These are phyloP conservation scores for Pythium sp. DNA, from an alignment of 352 stramenopile genomes.

Conservation along the genomic window DNA sequence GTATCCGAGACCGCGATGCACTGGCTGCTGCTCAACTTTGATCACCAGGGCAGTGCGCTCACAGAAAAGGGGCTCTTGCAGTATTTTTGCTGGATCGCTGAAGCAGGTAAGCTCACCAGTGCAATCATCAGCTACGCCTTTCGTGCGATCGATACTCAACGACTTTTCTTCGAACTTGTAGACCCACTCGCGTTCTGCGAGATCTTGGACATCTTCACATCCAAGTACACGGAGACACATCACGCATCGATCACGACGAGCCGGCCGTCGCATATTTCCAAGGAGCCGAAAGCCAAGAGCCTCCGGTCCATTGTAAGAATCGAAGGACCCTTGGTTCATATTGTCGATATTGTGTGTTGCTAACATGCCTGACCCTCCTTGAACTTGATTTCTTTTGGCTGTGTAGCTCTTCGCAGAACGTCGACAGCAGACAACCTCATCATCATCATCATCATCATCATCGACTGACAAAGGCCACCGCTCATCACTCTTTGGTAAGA, in stretches of 20 bases:
- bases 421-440: slow-evolving; percentile 1
- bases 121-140: background rate
- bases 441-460: background rate
- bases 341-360: background rate
- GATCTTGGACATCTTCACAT: slow-evolving; percentile 53
- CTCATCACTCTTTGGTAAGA: background rate
- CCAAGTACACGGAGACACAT: slow-evolving; percentile 58
- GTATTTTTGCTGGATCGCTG: slow-evolving; percentile 70
- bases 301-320: slow-evolving; percentile 18
- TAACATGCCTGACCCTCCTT: background rate
- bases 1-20: slow-evolving; percentile 30
- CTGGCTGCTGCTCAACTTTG: slow-evolving; percentile 62
- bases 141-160: background rate
- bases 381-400: background rate
- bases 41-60: slow-evolving; percentile 31
- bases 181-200: slow-evolving; percentile 57
- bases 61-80: slow-evolving; percentile 56
- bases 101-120: slow-evolving; percentile 38
- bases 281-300: slow-evolving; percentile 17
- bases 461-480: background rate
- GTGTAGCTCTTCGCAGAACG: slow-evolving; percentile 17
- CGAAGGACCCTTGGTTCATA: background rate
- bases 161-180: slow-evolving; percentile 14
- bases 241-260: slow-evolving; percentile 40
- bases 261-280: slow-evolving; percentile 12